Evolutionary conservation across 441 rosid species (phyloP), one percentile per base, ranked within the genome.

Genomic region (Populus hybrid): DNA sequence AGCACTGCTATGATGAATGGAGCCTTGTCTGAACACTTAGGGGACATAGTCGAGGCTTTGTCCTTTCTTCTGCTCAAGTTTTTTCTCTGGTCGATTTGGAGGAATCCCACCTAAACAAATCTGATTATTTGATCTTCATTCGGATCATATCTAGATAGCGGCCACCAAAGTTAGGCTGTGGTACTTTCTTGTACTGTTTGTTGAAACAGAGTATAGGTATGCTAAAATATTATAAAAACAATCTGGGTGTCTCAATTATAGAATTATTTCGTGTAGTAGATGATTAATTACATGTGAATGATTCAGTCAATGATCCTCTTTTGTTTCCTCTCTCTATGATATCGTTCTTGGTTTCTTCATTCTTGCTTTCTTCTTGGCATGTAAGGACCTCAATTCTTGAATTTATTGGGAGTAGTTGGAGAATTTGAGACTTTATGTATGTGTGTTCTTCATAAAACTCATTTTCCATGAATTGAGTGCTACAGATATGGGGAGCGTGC

Each of bases 141-240:
- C 46, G 73, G 34, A 73, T 68, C 34, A 32, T 23, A 69, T 61
- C 42, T 34, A 77, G 80, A 67, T 28, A 78, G 46, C 46, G 5
- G 77, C 78, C 77, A 77, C 69, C 77, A 76, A 63, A 79, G 63
- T 73, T 54, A 66, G 81, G 73, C 50, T 73, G 59, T 67, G 63
- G 75, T 79, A 75, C 85, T 73, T 70, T 78, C 80, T 81, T 83
- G 86, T 78, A 84, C 72, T 74, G 63, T 75, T 71, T 66, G 70
- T 77, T 70, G 75, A 82, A 81, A 78, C 57, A 46, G 57, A 4
- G 18, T 46, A 12, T 46, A 12, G 57, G 6, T 46, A 14, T 12
- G 57, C 18, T 46, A 46, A 14, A 46, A 18, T 21, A 73, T 54
- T 32, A 57, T 20, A 38, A 32, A 20, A 73, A 38, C 10, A 70